A percentile compares a stretch with the other conserved stretches of the same genome.
Conservation (phyloP, 805 yeast genomes). For the Jamesozyma piceae region DNA sequence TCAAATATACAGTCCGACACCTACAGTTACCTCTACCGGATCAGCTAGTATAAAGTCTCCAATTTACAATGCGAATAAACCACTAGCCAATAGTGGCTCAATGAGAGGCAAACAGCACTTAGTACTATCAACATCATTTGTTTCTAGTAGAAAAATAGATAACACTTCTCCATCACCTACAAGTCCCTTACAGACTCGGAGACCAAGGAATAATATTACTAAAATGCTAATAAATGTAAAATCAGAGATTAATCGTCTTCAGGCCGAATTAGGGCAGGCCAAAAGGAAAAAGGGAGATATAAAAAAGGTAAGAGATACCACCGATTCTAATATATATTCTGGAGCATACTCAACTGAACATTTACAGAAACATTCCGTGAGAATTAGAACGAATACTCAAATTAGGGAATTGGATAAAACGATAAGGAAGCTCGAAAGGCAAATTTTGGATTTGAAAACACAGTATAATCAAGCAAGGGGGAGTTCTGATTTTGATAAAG, state of each 20-base stretch:
- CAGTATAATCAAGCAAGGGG: slow-evolving; percentile 17
- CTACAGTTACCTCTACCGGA: neutral
- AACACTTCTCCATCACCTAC: slow-evolving; percentile 21
- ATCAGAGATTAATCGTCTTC: slow-evolving; percentile 17
- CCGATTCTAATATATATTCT: slow-evolving; percentile 25
- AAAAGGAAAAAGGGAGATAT: slow-evolving; percentile 20
- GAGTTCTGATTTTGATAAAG: slow-evolving; percentile 3
- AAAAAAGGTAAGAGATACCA: slow-evolving; percentile 20
- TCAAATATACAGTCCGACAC: neutral
- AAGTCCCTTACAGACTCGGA: slow-evolving; percentile 21
- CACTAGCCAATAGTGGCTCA: slow-evolving; percentile 2
- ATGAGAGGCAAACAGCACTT: slow-evolving; percentile 20
- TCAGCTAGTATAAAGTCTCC: slow-evolving; percentile 1
- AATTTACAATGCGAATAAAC: slow-evolving; percentile 1
- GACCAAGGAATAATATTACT: slow-evolving; percentile 18
- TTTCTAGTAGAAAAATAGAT: slow-evolving; percentile 23
- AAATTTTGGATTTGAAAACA: slow-evolving; percentile 17
- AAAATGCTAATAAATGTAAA: slow-evolving; percentile 16
- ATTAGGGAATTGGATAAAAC: slow-evolving; percentile 25
- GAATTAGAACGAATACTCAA: slow-evolving; percentile 27
- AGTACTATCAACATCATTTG: slow-evolving; percentile 29
- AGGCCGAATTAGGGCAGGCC: slow-evolving; percentile 15
- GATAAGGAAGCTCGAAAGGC: slow-evolving; percentile 23
- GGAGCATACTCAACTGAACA: slow-evolving; percentile 31
- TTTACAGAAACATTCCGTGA: slow-evolving; percentile 28